A percentile compares a stretch with the other conserved stretches of the same genome.
These are phyloP conservation scores for Diaporthe sp. DNA, from an alignment of 2,329 filamentous ascomycete species.

Conservation along the genomic window DNA sequence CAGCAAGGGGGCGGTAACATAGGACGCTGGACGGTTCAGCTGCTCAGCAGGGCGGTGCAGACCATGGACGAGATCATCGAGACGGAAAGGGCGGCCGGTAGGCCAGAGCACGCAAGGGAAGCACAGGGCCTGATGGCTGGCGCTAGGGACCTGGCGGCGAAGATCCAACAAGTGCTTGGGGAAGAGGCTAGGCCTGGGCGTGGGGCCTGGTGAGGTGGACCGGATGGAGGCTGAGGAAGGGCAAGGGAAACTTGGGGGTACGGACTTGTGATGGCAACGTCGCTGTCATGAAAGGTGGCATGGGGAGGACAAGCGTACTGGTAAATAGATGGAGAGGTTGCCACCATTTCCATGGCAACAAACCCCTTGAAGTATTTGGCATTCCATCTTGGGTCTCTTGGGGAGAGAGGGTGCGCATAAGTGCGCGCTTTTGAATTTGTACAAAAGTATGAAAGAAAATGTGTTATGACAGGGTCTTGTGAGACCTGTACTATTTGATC, in stretches of 20 bases:
- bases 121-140: slow-evolving; percentile 14
- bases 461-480: slow-evolving; percentile 1
- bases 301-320: background rate
- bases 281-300: background rate
- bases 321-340: slow-evolving; percentile 31
- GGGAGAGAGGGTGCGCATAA: slow-evolving; percentile 10
- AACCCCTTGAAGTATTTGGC: background rate
- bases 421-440: background rate
- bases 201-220: slow-evolving; percentile 1
- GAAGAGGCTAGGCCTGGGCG: slow-evolving; percentile 17
- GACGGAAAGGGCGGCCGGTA: slow-evolving; percentile 15
- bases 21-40: slow-evolving; percentile 40
- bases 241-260: background rate
- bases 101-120: slow-evolving; percentile 23
- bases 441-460: slow-evolving; percentile 25
- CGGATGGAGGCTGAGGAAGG: background rate
- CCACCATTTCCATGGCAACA: slow-evolving; percentile 16
- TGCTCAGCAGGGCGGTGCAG: slow-evolving; percentile 35
- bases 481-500: background rate
- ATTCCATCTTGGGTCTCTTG: slow-evolving; percentile 19
- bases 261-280: background rate
- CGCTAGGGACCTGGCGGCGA: slow-evolving; percentile 18
- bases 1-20: slow-evolving; percentile 34
- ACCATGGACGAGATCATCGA: slow-evolving; percentile 36
- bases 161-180: slow-evolving; percentile 27